Evolutionary conservation across 208 protist species (phyloP), one percentile per base, ranked within the genome.

Genomic region (Leishmania arabica): DNA sequence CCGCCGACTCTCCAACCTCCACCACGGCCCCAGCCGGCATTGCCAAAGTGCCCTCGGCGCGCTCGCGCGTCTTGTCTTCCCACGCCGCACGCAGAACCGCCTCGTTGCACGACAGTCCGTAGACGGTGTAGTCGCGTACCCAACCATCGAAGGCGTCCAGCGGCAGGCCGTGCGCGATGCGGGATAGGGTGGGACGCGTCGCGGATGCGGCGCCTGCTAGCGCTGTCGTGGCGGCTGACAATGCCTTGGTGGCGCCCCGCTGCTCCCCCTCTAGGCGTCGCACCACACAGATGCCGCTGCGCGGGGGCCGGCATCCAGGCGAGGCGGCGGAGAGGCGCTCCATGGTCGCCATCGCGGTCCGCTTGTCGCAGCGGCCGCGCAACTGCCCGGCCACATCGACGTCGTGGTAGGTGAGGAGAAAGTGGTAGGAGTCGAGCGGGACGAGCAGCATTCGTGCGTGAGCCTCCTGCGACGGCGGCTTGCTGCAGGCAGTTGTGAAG

Each of bases 81-180:
- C 87, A 90, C 45, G 79, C 78, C 3, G 40, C 65, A 34, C 54
- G 68, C 47, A 91, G 76, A 64, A 85, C 80, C 27, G 72, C 51
- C 34, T 68, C 84, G 69, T 88, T 90, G 65, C 78, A 81, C 19
- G 69, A 72, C 68, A 88, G 54, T 7, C 79, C 81, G 40, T 81
- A 74, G n/a, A 53, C 68, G 34, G 88, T 89, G 83, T 91, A 88
- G 77, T 91, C 88, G 17, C 88, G 85, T 62, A 89, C 88, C 65
- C 80, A 84, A 0, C 85, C 85, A 24, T 82, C 73, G 62, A 91
- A 84, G 56, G 71, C 37, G 58, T 21, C 11, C 45, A 90, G 84
- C 3, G 87, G 87, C 21, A 90, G 75, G 45, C 77, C 66, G 9
- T 51, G 56, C 42, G 76, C 79, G 4, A 87, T 53, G 45, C 75